Evolutionary conservation across 148 eudicot species (phyloP).

Genomic region (Fallopia convolvulus): DNA sequence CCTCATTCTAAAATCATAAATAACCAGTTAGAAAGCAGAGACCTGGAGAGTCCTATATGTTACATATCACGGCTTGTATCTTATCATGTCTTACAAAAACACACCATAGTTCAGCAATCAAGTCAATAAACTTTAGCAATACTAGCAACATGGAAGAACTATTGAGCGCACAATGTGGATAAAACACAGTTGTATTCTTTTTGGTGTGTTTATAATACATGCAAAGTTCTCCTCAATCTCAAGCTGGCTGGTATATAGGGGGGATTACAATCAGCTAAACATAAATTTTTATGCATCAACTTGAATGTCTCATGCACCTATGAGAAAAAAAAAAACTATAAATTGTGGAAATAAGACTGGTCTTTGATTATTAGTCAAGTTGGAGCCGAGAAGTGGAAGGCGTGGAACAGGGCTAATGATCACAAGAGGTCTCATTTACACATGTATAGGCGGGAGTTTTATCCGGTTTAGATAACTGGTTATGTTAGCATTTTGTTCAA

Average conservation of each 20-base stretch:
- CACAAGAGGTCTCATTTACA: too few relatives aligned
- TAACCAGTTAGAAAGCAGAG: neutral
- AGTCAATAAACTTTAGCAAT: neutral
- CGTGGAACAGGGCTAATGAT: too few relatives aligned
- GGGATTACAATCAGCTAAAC: neutral
- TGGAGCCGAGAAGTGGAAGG: too few relatives aligned
- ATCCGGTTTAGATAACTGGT: too few relatives aligned
- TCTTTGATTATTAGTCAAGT: too few relatives aligned
- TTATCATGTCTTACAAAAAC: neutral
- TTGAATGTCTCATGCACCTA: neutral
- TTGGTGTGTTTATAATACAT: neutral
- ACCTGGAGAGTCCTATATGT: neutral
- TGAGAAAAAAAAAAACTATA: neutral
- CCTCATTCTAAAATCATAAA: conserved; percentile 65
- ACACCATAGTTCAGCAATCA: neutral
- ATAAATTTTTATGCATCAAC: neutral
- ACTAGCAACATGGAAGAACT: neutral
- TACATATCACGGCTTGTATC: neutral
- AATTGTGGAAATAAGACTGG: too few relatives aligned
- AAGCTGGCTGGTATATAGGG: conserved; percentile 2
- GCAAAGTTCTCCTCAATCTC: neutral
- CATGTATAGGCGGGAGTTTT: too few relatives aligned
- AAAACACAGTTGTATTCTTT: neutral
- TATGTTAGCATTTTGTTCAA: too few relatives aligned
- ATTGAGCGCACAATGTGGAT: neutral